Evolutionary conservation across 305 asterid genomes (phyloP).

Genomic region (Plantago coronopus): DNA sequence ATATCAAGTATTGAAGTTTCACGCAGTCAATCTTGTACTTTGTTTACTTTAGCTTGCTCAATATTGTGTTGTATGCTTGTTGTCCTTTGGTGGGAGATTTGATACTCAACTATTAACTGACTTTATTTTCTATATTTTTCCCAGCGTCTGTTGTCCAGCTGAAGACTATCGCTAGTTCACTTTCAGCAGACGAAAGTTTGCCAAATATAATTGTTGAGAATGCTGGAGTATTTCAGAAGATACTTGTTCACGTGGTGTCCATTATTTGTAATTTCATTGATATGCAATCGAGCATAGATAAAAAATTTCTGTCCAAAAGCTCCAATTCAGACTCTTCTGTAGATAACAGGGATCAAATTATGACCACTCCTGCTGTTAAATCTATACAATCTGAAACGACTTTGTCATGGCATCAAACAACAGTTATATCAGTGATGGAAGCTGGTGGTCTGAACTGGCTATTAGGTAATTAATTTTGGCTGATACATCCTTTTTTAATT

Average conservation of each 20-base stretch:
- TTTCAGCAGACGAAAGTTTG: constrained; percentile 66
- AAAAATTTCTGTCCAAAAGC: constrained; percentile 36
- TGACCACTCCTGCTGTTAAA: constrained; percentile 31
- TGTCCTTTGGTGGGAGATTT: constrained; percentile 15
- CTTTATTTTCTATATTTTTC: constrained; percentile 23
- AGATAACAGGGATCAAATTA: constrained; percentile 34
- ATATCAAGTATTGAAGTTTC: background rate
- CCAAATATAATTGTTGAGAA: constrained; percentile 51
- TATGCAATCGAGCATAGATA: constrained; percentile 42
- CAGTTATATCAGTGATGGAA: constrained; percentile 89
- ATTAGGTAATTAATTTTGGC: constrained; percentile 74
- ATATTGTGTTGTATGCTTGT: constrained; percentile 2
- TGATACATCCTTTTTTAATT: constrained; percentile 19
- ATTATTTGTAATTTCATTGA: constrained; percentile 69
- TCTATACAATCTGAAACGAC: constrained; percentile 47
- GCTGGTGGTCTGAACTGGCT: constrained; percentile 99
- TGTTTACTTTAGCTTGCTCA: constrained; percentile 18
- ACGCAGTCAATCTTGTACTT: background rate
- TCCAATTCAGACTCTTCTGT: constrained; percentile 35
- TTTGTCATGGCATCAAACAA: constrained; percentile 77
- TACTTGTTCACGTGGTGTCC: constrained; percentile 69
- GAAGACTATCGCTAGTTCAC: constrained; percentile 73
- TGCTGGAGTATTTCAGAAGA: constrained; percentile 69
- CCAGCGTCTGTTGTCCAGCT: constrained; percentile 92
- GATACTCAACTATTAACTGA: constrained; percentile 20